Evolutionary conservation across 495 filamentous ascomycete genomes (phyloP).

Genomic region (Penicillium chermesinum): DNA sequence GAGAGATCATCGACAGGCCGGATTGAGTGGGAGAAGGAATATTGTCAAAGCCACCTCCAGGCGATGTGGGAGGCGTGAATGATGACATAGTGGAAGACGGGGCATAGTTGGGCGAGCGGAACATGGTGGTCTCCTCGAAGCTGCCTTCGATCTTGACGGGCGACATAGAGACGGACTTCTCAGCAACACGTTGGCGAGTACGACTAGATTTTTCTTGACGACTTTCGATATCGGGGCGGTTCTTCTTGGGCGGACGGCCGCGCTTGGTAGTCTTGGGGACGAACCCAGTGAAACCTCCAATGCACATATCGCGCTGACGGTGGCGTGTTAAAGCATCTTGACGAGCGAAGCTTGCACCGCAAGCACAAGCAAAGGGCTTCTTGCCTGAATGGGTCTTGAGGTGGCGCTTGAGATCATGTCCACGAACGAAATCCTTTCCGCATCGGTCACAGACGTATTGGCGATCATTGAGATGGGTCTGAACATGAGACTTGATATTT

Average conservation of each 20-base stretch:
- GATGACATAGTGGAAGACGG: slow-evolving; percentile 39
- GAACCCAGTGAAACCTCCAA: slow-evolving; percentile 82
- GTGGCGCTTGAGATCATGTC: slow-evolving; percentile 95
- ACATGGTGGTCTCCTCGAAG: slow-evolving; percentile 30
- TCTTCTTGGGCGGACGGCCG: slow-evolving; percentile 59
- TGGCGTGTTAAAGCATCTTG: slow-evolving; percentile 94
- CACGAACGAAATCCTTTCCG: slow-evolving; percentile 89
- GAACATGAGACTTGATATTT: slow-evolving; percentile 96
- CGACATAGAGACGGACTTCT: slow-evolving; percentile 34
- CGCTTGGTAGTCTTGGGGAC: slow-evolving; percentile 65
- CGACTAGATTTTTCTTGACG: slow-evolving; percentile 56
- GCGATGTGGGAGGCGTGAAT: slow-evolving; percentile 47
- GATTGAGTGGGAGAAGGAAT: slow-evolving; percentile 42
- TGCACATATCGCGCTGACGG: slow-evolving; percentile 89
- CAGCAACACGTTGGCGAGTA: slow-evolving; percentile 44
- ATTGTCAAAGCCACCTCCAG: slow-evolving; percentile 37
- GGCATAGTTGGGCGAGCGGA: slow-evolving; percentile 38
- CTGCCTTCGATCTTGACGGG: slow-evolving; percentile 12
- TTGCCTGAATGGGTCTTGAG: slow-evolving; percentile 92
- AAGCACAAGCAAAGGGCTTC: slow-evolving; percentile 87
- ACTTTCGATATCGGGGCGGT: slow-evolving; percentile 58
- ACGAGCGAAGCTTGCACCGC: slow-evolving; percentile 84
- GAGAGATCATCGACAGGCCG: slow-evolving; percentile 40
- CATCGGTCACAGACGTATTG: slow-evolving; percentile 88
- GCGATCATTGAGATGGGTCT: slow-evolving; percentile 92